phyloP scores from a whole-genome alignment of 352 stramenopile genomes.

The Globisporangium megalacanthum region DNA sequence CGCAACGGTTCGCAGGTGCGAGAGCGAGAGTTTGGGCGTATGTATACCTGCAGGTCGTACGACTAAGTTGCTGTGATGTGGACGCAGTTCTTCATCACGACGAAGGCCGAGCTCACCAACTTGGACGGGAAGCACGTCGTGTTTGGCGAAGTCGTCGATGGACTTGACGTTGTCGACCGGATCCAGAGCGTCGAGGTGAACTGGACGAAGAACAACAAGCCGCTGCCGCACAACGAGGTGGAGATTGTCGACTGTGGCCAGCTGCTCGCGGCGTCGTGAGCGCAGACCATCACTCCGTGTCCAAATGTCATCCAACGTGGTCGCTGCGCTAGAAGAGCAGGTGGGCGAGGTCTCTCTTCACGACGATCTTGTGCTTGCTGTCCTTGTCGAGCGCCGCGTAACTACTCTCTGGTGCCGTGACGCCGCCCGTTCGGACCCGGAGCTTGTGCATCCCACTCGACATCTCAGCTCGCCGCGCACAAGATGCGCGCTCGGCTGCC shows the following conservation, averaged over 20 bases:
- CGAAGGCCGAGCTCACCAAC: slow-evolving; percentile 50
- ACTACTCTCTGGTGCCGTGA: slow-evolving; percentile 17
- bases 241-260: slow-evolving; percentile 62
- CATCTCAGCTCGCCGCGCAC: slow-evolving; percentile 36
- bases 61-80: too few species aligned
- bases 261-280: slow-evolving; percentile 23
- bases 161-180: slow-evolving; percentile 59
- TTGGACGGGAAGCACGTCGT: slow-evolving; percentile 95
- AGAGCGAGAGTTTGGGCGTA: background rate
- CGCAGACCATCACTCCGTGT: background rate
- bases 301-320: background rate
- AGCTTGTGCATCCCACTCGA: slow-evolving; percentile 50
- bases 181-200: slow-evolving; percentile 65
- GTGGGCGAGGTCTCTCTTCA: slow-evolving; percentile 60
- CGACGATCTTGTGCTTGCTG: slow-evolving; percentile 49
- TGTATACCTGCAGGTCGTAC: background rate
- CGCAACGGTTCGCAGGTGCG: slow-evolving; percentile 67
- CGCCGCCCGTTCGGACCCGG: slow-evolving; percentile 38
- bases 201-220: slow-evolving; percentile 36
- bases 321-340: slow-evolving; percentile 38
- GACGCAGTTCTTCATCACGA: slow-evolving; percentile 76
- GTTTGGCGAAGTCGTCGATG: slow-evolving; percentile 92
- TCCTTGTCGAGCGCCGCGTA: slow-evolving; percentile 14
- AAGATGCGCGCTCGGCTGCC: slow-evolving; percentile 27
- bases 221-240: slow-evolving; percentile 52